Percentiles rank a stretch among this genome's conserved stretches.
Evolutionary conservation across 2,329 filamentous ascomycete species (phyloP).

Genomic region (Coniochaeta hoffmannii): DNA sequence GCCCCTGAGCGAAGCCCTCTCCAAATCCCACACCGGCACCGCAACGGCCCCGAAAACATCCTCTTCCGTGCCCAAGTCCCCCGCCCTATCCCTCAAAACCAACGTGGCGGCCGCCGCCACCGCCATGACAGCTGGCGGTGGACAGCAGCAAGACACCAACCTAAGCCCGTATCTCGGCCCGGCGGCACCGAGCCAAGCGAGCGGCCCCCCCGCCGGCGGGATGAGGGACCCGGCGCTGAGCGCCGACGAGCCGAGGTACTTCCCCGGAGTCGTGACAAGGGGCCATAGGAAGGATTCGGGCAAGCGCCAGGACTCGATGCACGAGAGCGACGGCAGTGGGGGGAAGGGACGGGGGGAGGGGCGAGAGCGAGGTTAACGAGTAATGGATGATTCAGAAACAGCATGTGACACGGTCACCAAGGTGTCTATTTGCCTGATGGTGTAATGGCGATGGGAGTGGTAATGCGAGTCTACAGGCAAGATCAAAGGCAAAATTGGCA

Average conservation of each 20-base stretch:
- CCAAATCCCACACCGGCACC: constrained; percentile 1
- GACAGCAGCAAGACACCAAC: constrained; percentile 7
- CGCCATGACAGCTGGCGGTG: no score
- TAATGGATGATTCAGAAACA: no score
- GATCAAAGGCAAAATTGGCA: no score
- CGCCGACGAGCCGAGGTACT: constrained; percentile 55
- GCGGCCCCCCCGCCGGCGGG: constrained; percentile 26
- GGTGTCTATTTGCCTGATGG: no score
- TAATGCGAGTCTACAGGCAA: no score
- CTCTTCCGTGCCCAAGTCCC: constrained; percentile 10
- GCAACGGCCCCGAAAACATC: not conserved
- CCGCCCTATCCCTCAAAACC: constrained; percentile 14
- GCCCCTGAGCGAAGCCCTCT: not conserved
- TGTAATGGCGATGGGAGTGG: no score
- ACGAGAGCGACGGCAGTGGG: not conserved
- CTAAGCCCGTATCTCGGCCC: constrained; percentile 9
- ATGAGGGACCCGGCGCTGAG: constrained; percentile 18
- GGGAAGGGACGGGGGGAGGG: not conserved
- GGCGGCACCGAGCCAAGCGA: constrained; percentile 5
- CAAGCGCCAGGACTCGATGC: constrained; percentile 20
- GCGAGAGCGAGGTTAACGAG: not conserved
- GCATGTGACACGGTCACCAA: no score
- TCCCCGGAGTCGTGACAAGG: constrained; percentile 60
- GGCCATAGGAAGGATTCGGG: constrained; percentile 36
- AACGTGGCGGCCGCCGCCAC: constrained; percentile 3